Evolutionary conservation across 208 protist species (phyloP), one percentile per base, ranked within the genome.

Genomic region (Leptomonas pyrrhocoris): DNA sequence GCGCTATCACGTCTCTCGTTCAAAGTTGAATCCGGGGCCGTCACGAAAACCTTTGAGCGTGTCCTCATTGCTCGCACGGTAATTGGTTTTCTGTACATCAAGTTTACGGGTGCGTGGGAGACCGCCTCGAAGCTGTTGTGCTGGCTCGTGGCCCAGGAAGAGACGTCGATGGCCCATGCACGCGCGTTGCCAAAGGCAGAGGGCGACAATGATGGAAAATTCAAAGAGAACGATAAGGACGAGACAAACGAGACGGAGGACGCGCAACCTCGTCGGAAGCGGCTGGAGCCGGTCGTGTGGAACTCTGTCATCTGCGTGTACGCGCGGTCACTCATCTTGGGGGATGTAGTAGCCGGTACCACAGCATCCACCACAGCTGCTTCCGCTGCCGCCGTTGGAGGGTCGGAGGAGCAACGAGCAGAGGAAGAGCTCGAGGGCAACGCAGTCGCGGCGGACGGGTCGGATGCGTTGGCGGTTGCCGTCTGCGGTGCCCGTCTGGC

Each of bases 41-140:
- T 96, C 45, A 60, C 55, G n/a, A 62, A 87, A 61, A 74, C 83
- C 19, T 74, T 93, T 1, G 54, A 81, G 62, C 83, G 85, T 51
- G 48, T 85, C 8, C 80, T 96, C 51, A 77, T 96, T 16, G 84
- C 83, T 15, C 77, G 79, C 40, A 81, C 86, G 18, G 92, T 92
- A 84, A 75, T 96, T 12, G 92, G 92, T 9, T 70, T 96, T 9
- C 78, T 94, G 34, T 87, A 96, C 76, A 57, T 91, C 11, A 90
- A 91, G 68, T 96, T 89, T 70, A 70, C 92, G 16, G 86, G 76
- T 15, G 89, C 84, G 21, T 94, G 89, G 89, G 67, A 75, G 8
- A 74, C 85, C 45, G 92, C 88, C 19, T 62, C 84, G 31, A 78
- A 83, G 65, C 80, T 94, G 19, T 61, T 94, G 15, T 66, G 80